Evolutionary conservation across 176 grass and related monocot species (phyloP).

Genomic region (Carex scoparia): DNA sequence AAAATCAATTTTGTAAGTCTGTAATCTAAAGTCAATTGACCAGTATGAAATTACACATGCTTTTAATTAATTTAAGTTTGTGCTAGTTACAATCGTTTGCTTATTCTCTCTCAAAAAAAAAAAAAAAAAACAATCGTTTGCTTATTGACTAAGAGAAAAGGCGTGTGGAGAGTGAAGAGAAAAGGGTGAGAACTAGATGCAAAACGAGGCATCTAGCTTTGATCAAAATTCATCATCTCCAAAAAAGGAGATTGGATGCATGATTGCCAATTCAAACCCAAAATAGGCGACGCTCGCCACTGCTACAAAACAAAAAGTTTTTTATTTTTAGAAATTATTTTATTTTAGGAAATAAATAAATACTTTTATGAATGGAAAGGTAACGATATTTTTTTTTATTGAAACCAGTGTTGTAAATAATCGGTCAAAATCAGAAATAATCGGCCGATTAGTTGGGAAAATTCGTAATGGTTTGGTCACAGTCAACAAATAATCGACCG

Average conservation of each 20-base stretch:
- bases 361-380: too few species aligned
- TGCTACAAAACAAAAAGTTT: background rate
- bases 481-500: too few species aligned
- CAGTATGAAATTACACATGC: too few species aligned
- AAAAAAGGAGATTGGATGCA: conserved; percentile 1
- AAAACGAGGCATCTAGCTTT: conserved; percentile 2
- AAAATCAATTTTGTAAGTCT: background rate
- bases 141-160: background rate
- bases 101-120: background rate
- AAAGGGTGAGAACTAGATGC: background rate
- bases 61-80: too few species aligned
- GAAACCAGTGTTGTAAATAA: too few species aligned
- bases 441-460: too few species aligned
- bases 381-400: too few species aligned
- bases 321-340: too few species aligned
- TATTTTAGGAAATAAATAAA: too few species aligned
- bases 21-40: background rate
- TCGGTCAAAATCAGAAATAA: too few species aligned
- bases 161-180: conserved; percentile 1
- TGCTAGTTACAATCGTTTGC: background rate
- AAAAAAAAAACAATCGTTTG: background rate
- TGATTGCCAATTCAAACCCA: background rate
- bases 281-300: background rate
- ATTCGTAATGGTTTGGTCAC: too few species aligned
- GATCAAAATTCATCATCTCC: background rate